Percentiles rank a stretch among this genome's conserved stretches.
These are phyloP conservation scores for Phialocephala sp. DNA, from an alignment of 2,329 filamentous ascomycete genomes.

Conservation along the genomic window DNA sequence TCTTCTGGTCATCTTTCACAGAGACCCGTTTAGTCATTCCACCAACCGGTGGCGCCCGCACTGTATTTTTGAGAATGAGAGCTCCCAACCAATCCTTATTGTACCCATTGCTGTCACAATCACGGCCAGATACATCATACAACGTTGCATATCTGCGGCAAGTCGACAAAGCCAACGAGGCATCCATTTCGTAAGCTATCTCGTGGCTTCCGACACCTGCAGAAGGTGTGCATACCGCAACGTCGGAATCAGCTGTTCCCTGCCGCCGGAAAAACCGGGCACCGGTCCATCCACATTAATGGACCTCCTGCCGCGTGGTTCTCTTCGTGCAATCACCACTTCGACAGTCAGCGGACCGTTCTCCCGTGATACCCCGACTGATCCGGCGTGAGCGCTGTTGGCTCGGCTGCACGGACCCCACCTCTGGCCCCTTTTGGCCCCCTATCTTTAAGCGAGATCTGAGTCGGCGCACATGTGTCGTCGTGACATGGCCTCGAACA, in stretches of 20 bases:
- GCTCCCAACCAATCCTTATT: not conserved
- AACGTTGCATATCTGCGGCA: not conserved
- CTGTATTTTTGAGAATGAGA: no score
- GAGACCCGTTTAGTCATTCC: no score
- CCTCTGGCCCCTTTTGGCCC: constrained; percentile 3
- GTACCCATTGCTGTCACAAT: not conserved
- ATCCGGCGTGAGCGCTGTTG: not conserved
- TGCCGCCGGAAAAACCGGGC: not conserved
- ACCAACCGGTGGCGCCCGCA: no score
- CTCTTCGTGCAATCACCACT: not conserved
- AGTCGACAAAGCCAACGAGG: not conserved
- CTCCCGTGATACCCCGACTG: not conserved
- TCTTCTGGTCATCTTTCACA: no score
- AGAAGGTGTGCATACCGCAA: not conserved
- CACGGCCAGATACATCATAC: not conserved
- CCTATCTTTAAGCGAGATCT: not conserved
- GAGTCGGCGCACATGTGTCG: not conserved
- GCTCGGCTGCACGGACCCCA: not conserved
- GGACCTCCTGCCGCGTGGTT: not conserved
- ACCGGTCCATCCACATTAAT: not conserved
- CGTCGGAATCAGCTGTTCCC: not conserved
- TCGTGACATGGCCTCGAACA: not conserved
- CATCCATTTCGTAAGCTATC: not conserved
- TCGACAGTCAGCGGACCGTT: constrained; percentile 3
- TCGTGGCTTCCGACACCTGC: not conserved